phyloP scores from a whole-genome alignment of 805 yeast species.

The Starmerella geochares region DNA sequence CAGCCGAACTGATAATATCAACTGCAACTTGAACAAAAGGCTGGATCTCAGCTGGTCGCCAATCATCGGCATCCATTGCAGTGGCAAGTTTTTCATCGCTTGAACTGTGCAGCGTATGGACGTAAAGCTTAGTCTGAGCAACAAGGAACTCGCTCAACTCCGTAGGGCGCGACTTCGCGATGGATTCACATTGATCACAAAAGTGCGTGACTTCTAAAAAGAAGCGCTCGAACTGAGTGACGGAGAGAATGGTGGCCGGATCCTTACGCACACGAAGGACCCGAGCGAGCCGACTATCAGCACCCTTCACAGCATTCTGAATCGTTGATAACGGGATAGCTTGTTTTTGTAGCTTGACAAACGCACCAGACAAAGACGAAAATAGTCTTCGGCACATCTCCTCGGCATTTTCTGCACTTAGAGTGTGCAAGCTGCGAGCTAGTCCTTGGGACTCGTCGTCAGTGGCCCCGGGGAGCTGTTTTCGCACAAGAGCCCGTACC shows the following conservation, averaged over 20 bases:
- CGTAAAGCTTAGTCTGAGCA: conserved; percentile 55
- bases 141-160: conserved; percentile 58
- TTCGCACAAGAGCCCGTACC: neutral
- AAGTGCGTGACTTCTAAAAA: conserved; percentile 60
- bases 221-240: conserved; percentile 54
- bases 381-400: conserved; percentile 41
- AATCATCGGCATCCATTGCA: conserved; percentile 55
- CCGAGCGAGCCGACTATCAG: conserved; percentile 64
- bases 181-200: conserved; percentile 70
- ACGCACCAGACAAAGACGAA: neutral
- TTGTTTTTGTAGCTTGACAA: neutral
- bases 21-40: conserved; percentile 40
- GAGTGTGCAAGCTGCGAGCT: conserved; percentile 45
- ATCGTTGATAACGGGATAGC: neutral
- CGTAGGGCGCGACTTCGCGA: conserved; percentile 52
- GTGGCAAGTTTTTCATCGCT: conserved; percentile 40
- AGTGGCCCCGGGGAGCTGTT: conserved; percentile 1
- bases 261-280: conserved; percentile 69
- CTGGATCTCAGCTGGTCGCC: conserved; percentile 65
- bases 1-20: conserved; percentile 43
- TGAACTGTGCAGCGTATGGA: conserved; percentile 45
- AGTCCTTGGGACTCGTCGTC: conserved; percentile 16
- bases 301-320: conserved; percentile 51
- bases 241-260: conserved; percentile 47
- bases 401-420: conserved; percentile 69